A percentile compares a stretch with the other conserved stretches of the same genome.
phyloP scores from a whole-genome alignment of 768 basidiomycete species.

The Lactarius psammicola region DNA sequence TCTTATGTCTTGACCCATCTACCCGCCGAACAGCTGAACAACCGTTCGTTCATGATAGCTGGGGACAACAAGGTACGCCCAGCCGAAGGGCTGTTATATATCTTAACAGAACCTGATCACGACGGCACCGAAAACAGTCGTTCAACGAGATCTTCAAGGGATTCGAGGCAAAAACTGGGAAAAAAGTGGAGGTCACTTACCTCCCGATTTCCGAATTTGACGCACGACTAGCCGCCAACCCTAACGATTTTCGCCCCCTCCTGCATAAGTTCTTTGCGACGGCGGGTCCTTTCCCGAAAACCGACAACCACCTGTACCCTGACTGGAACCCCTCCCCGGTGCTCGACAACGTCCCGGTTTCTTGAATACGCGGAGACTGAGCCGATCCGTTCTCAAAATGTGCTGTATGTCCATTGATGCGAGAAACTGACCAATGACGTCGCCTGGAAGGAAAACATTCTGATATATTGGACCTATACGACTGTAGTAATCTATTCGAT shows the following conservation, averaged over 20 bases:
- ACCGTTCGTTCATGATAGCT: slow-evolving; percentile 11
- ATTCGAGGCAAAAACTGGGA: slow-evolving; percentile 29
- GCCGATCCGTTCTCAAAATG: not conserved
- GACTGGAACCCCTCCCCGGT: slow-evolving; percentile 25
- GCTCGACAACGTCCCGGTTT: not conserved
- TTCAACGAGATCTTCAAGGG: slow-evolving; percentile 29
- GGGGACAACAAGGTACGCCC: slow-evolving; percentile 22
- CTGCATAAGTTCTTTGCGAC: slow-evolving; percentile 24
- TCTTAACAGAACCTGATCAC: not conserved
- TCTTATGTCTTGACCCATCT: slow-evolving; percentile 26
- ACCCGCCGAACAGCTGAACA: slow-evolving; percentile 20
- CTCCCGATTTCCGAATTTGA: slow-evolving; percentile 20
- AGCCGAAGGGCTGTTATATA: not conserved
- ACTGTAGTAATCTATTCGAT: not conserved
- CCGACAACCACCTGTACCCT: slow-evolving; percentile 25
- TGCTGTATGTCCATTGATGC: not conserved
- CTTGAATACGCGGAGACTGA: not conserved
- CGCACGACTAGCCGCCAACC: slow-evolving; percentile 23
- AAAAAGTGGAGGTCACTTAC: slow-evolving; percentile 27
- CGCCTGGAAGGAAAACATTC: not conserved
- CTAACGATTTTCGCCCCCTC: slow-evolving; percentile 10
- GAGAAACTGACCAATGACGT: not conserved
- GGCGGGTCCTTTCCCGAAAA: slow-evolving; percentile 9
- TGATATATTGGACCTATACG: not conserved
- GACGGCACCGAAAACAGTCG: slow-evolving; percentile 5